Conservation (phyloP, 192 early-diverging fungal genomes). For the Backusella westeae region DNA sequence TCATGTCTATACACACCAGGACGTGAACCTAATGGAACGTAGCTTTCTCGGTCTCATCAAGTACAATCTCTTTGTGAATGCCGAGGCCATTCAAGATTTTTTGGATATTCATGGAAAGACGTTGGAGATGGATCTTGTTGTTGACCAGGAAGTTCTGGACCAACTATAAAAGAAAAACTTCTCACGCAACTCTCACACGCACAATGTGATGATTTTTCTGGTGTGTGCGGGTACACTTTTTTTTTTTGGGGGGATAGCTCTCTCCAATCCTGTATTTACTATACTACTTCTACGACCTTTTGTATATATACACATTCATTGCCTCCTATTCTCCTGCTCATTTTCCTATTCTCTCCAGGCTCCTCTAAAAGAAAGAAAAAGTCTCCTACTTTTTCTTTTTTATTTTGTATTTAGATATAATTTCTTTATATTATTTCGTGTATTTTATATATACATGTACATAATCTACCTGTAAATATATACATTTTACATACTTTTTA, state of each 20-base stretch:
- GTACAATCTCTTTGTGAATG: slow-evolving; percentile 52
- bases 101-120: slow-evolving; percentile 34
- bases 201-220: background rate
- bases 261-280: background rate
- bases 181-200: background rate
- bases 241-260: background rate
- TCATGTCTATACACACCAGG: slow-evolving; percentile 51
- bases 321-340: background rate
- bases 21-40: slow-evolving; percentile 57
- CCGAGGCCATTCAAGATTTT: slow-evolving; percentile 45
- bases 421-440: background rate
- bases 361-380: background rate
- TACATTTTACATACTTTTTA: background rate
- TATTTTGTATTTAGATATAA: background rate
- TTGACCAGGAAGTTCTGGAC: slow-evolving; percentile 24
- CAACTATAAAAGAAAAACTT: background rate
- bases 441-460: background rate
- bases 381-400: background rate
- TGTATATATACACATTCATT: background rate
- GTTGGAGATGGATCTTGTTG: slow-evolving; percentile 37
- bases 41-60: slow-evolving; percentile 55
- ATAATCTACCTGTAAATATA: background rate
- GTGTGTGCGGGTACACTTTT: background rate
- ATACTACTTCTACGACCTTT: background rate
- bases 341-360: background rate